Conservation (phyloP, 352 stramenopile species). For the Phytophthora podocarpi region DNA sequence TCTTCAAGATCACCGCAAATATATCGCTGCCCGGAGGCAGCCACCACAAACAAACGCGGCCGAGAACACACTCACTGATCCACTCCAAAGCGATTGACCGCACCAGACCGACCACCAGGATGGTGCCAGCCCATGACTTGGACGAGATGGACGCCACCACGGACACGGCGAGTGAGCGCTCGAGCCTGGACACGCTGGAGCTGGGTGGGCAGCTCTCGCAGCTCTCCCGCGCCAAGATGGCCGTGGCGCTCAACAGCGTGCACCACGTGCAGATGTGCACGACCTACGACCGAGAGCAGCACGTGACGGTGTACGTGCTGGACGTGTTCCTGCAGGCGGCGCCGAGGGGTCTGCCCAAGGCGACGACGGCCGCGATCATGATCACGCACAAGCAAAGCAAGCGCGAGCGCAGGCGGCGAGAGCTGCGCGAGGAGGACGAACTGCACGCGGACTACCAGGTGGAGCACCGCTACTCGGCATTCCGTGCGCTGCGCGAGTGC, state of each 20-base stretch:
- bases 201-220: conserved; percentile 27
- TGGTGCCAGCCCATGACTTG: neutral
- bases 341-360: conserved; percentile 47
- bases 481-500: conserved; percentile 47
- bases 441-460: conserved; percentile 48
- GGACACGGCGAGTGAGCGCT: conserved; percentile 27
- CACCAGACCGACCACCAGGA: too few species aligned
- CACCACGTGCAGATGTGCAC: conserved; percentile 51
- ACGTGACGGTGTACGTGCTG: conserved; percentile 53
- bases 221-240: conserved; percentile 36
- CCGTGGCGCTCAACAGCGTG: conserved; percentile 66
- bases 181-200: conserved; percentile 26
- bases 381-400: conserved; percentile 19
- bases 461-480: conserved; percentile 63
- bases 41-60: conserved; percentile 11
- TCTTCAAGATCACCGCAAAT: conserved; percentile 25
- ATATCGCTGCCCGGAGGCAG: conserved; percentile 5
- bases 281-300: conserved; percentile 34
- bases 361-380: too few species aligned
- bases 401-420: conserved; percentile 18
- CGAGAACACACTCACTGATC: neutral
- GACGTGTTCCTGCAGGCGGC: conserved; percentile 49
- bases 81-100: neutral
- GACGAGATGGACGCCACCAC: conserved; percentile 19
- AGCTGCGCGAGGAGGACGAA: conserved; percentile 26